Base-by-base conservation (phyloP, 768 basidiomycete species). In the Russula sp. region DNA sequence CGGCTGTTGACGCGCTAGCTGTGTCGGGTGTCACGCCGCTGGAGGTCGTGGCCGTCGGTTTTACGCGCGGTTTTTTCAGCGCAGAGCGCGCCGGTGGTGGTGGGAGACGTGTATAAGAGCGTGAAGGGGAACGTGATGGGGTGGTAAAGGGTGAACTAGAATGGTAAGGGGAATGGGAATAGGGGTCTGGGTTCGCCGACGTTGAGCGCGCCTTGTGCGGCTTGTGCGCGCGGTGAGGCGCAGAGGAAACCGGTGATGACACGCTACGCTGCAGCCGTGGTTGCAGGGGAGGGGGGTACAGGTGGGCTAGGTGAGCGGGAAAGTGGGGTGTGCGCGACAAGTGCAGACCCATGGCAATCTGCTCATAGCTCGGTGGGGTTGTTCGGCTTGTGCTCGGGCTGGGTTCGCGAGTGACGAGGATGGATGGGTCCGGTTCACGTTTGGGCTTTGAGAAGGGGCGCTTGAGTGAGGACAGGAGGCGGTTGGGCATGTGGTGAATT, bases 341-440 rank as follows among this genome's bases (percentile, higher is more conserved):
- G 73, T 90, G 89, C 26, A 90, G 79, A 22, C 89, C 89, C 88
- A 90, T 90, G 16, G 87, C 85, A 65, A 90, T 90, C 75, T 90
- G 88, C 70, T 87, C 84, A 46, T 89, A 80, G 53, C 84, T 86
- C 1, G 88, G 88, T 18, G 81, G 84, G 24, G 76, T 71, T 28
- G 76, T 63, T 30, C 28, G 3, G 28, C n/a, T n/a, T n/a, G n/a
- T n/a, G 30, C 78, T 67, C 32, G 80, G 73, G 65, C 80, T 77
- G 54, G 72, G 72, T 64, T 76, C 70, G 64, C 76, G 80, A 57
- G 75, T 73, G 8, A 65, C 59, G 4, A 24, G 26, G 22, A 13
- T 3, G 16, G 49, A 38, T 7, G 64, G 26, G 63, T 30, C 20
- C 18, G 48, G 49, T 32, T 65, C 64, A 4, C 10, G 40, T 24